Base-by-base conservation (phyloP, 805 yeast genomes). In the Starmerella tilneyi region DNA sequence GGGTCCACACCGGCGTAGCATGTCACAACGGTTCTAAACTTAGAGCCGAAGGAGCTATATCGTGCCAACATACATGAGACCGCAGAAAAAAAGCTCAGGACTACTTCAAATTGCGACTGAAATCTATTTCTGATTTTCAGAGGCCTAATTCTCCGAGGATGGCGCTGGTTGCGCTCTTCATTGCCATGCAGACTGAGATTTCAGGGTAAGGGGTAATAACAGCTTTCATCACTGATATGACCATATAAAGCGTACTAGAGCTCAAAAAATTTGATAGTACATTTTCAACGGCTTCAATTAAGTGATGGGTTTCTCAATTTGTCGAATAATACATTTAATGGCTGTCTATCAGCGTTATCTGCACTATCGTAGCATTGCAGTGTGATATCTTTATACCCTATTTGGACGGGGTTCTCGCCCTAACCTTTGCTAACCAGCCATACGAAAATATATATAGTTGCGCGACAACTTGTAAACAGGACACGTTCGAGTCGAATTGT, bases 241-340 rank as follows among this genome's bases (percentile, higher is more conserved):
- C 6, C 21, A 19, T 27, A 7, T n/a, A n/a, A n/a, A n/a, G n/a
- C n/a, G n/a, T n/a, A n/a, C n/a, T n/a, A n/a, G n/a, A 19, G 7
- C 4, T 1, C 12, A 3, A 19, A 17, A 13, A 3, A 17, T 13
- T 26, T 9, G 16, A 17, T 9, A 6, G 5, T 12, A 13, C 16
- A 3, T 4, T 21, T 20, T 5, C 8, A 17, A n/a, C n/a, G 8
- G 17, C 15, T 38, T 36, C 28, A 42, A 38, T 32, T 11, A 9
- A 8, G 28, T 11, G 9, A 27, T 37, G 46, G 52, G 29, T 38
- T 30, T 42, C 43, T 8, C n/a, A 3, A n/a, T 15, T 12, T 11
- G 3, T 3, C 19, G 34, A 29, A 16, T 38, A 39, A 48, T 48
- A 48, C 52, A 48, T 48, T 48, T 48, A 21, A 16, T 3, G 24